These are phyloP conservation scores for Pistacia atlantica DNA, from an alignment of 345 rosid species.

Conservation along the genomic window DNA sequence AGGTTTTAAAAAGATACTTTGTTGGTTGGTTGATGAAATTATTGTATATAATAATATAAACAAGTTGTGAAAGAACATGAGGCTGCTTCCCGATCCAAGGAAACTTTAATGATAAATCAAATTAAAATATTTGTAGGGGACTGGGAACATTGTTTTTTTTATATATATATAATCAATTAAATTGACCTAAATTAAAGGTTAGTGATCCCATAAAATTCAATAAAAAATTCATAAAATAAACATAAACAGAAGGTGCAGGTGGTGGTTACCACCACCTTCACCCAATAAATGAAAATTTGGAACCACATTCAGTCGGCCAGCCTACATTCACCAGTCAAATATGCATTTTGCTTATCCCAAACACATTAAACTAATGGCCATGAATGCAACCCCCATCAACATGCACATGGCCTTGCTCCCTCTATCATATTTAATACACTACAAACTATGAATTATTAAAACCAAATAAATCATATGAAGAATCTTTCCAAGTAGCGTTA, in stretches of 20 bases:
- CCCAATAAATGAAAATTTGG: not conserved
- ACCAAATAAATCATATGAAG: conserved; percentile 21
- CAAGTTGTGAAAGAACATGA: conserved; percentile 7
- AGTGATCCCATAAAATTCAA: conserved; percentile 26
- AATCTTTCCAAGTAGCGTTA: conserved; percentile 36
- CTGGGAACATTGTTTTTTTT: not conserved
- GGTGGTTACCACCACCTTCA: not conserved
- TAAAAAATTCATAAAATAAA: not conserved
- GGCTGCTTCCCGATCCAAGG: conserved; percentile 40
- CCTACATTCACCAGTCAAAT: conserved; percentile 23
- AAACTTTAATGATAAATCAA: not conserved
- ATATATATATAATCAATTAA: not conserved
- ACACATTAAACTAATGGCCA: conserved; percentile 30
- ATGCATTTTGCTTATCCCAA: conserved; percentile 13
- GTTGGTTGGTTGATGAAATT: no score
- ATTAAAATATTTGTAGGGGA: not conserved
- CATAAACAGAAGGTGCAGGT: not conserved
- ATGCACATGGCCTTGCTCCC: conserved; percentile 75
- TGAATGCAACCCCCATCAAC: conserved; percentile 44
- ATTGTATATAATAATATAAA: no score
- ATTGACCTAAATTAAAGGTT: conserved; percentile 20
- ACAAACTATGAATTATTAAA: not conserved
- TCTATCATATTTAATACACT: conserved; percentile 10
- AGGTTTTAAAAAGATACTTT: no score
- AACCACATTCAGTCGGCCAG: conserved; percentile 17